Base-by-base conservation (phyloP, 2,329 filamentous ascomycete genomes). In the Claviceps fusiformis region DNA sequence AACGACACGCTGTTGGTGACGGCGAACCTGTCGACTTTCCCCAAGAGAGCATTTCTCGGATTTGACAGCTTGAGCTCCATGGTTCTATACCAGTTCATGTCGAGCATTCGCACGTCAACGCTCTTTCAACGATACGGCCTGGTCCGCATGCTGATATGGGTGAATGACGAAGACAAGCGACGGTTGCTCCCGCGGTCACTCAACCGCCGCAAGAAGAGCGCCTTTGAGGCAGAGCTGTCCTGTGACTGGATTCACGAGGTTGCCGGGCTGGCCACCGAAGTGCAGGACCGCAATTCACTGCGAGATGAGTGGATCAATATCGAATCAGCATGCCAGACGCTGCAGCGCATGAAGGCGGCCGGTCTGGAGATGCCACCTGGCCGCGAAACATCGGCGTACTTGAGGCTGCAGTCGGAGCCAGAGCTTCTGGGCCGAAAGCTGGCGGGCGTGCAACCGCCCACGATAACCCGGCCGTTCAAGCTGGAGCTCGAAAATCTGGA, bases 81-180 rank as follows among this genome's bases (percentile, higher is more conserved):
- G 55, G 68, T 87, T 1, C 64, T 85, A 1, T 77, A 81, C 63
- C 82, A 87, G 63, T 77, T 88, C 56, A 73, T 84, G 61, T 72
- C 69, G 47, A 75, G 78, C 52, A 79, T 87, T 54, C 75, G 81
- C 58, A 71, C 74, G 2, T 75, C 81, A 52, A 68, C 73, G 0
- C 73, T 85, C 0, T 80, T 95, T 61, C 86, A 95, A 62, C 74
- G 75, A 33, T 91, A 89, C 65, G 92, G 92, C 3, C 78, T 84
- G 19, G 83, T 95, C 3, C 82, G 90, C 51, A 85, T 92, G 74
- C 75, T 97, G 1, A 65, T 91, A 44, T 91, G 90, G 83, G 63
- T 83, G 3, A 76, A 79, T 1, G 73, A 83, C 47, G 72, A 78
- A 0, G 85, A 89, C 55, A 81, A 81, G 59, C 62, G 68, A 7